Evolutionary conservation across 2,329 filamentous ascomycete species (phyloP).

Genomic region (Dendryphion nanum): DNA sequence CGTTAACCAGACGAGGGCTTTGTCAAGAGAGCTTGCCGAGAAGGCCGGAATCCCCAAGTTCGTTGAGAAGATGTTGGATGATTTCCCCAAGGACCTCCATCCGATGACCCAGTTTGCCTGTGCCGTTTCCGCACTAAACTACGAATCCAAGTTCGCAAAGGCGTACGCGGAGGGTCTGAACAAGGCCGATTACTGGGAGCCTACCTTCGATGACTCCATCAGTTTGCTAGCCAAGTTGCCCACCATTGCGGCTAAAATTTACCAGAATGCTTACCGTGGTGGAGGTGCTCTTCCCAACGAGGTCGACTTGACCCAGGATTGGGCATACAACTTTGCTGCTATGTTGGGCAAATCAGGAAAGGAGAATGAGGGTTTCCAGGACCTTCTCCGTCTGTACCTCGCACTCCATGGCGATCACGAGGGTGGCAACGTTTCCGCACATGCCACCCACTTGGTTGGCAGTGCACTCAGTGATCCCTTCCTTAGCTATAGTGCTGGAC

Average conservation of each 20-base stretch:
- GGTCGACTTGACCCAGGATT: slow-evolving; percentile 84
- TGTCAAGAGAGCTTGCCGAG: slow-evolving; percentile 84
- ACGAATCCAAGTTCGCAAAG: slow-evolving; percentile 90
- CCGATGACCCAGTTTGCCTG: slow-evolving; percentile 98
- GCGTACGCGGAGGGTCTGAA: slow-evolving; percentile 86
- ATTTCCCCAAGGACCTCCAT: slow-evolving; percentile 86
- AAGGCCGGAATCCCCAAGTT: slow-evolving; percentile 80
- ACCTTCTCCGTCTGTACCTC: slow-evolving; percentile 88
- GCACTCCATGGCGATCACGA: slow-evolving; percentile 98
- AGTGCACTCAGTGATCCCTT: slow-evolving; percentile 93
- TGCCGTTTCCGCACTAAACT: slow-evolving; percentile 92
- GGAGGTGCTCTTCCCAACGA: slow-evolving; percentile 73
- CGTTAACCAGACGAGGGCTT: slow-evolving; percentile 72
- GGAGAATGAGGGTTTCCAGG: slow-evolving; percentile 91
- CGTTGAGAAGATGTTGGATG: slow-evolving; percentile 82
- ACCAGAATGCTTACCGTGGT: slow-evolving; percentile 80
- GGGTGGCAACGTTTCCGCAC: slow-evolving; percentile 95
- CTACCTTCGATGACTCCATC: slow-evolving; percentile 93
- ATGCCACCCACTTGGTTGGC: slow-evolving; percentile 91
- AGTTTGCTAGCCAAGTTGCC: slow-evolving; percentile 93
- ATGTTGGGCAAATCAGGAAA: slow-evolving; percentile 89
- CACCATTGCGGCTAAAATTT: slow-evolving; percentile 95
- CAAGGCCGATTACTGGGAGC: slow-evolving; percentile 99
- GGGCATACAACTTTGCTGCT: slow-evolving; percentile 97
- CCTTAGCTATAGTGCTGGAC: slow-evolving; percentile 91